These are phyloP conservation scores for Vitis hybrid DNA, from an alignment of 177 flowering plant species.

Conservation along the genomic window DNA sequence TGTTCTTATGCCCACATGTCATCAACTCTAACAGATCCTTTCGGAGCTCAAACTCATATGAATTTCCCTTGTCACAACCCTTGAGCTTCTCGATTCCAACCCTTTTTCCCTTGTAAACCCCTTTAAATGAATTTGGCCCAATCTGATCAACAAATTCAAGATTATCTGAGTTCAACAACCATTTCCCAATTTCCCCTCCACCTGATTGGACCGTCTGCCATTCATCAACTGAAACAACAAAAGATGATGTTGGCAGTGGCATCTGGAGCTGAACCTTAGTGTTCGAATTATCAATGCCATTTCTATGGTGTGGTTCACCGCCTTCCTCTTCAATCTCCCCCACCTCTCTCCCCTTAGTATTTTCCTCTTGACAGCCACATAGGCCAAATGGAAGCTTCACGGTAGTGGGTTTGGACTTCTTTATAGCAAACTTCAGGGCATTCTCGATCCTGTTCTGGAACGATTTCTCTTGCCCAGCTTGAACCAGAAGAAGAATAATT, in stretches of 20 bases:
- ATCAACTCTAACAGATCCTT: slow-evolving; percentile 82
- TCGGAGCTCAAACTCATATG: slow-evolving; percentile 71
- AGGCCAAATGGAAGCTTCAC: slow-evolving; percentile 90
- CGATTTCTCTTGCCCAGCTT: slow-evolving; percentile 65
- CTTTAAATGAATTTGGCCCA: slow-evolving; percentile 72
- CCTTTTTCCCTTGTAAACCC: slow-evolving; percentile 68
- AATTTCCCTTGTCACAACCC: slow-evolving; percentile 88
- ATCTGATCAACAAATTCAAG: slow-evolving; percentile 75
- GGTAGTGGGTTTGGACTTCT: slow-evolving; percentile 55
- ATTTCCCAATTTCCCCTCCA: slow-evolving; percentile 63
- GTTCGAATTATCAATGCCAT: slow-evolving; percentile 39
- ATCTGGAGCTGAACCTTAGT: slow-evolving; percentile 39
- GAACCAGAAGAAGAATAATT: slow-evolving; percentile 55
- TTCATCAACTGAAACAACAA: slow-evolving; percentile 71
- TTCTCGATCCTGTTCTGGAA: slow-evolving; percentile 58
- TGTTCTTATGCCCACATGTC: slow-evolving; percentile 88
- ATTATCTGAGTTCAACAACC: slow-evolving; percentile 77
- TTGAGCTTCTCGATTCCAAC: slow-evolving; percentile 78
- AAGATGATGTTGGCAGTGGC: slow-evolving; percentile 60
- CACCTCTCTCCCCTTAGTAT: slow-evolving; percentile 38
- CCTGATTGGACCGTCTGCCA: slow-evolving; percentile 86
- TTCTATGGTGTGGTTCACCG: slow-evolving; percentile 35
- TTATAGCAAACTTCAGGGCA: slow-evolving; percentile 65
- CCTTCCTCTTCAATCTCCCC: slow-evolving; percentile 58
- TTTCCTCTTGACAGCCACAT: slow-evolving; percentile 94